These are phyloP conservation scores for Ajuga chamaepitys DNA, from an alignment of 257 asterid genomes.

Conservation along the genomic window DNA sequence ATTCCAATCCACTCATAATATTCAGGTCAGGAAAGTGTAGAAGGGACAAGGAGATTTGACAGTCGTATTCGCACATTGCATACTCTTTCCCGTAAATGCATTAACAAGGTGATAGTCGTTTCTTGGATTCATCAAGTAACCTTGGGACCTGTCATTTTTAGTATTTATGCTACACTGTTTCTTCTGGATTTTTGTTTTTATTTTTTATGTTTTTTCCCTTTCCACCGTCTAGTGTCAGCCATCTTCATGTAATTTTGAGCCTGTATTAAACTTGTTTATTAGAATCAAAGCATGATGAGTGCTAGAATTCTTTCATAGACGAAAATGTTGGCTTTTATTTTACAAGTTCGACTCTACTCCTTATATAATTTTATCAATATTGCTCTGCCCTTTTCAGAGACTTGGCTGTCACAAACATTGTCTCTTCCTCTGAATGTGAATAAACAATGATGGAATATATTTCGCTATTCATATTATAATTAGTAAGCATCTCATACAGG, in stretches of 20 bases:
- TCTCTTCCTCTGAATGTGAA: neutral
- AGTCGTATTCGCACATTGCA: neutral
- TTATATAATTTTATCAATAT: no score
- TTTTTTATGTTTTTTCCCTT: no score
- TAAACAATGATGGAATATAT: neutral
- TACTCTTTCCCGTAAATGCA: neutral
- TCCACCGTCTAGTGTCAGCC: no score
- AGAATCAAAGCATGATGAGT: neutral
- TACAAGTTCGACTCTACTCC: neutral
- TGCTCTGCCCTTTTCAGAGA: no score
- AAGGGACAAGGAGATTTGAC: neutral
- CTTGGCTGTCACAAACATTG: neutral
- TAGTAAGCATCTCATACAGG: conserved; percentile 37
- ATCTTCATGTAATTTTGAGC: conserved; percentile 10
- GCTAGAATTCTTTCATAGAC: conserved; percentile 5
- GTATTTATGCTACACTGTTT: neutral
- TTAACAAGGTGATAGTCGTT: neutral
- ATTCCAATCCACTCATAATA: conserved; percentile 82
- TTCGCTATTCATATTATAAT: no score
- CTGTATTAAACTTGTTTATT: conserved; percentile 3
- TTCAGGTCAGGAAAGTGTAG: conserved; percentile 84
- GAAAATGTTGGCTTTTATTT: neutral
- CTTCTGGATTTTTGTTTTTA: neutral
- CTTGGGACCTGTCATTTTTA: neutral
- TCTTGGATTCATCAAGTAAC: neutral